Base-by-base conservation (phyloP, 768 basidiomycete genomes). In the Pilatotrama ljubarskyi region DNA sequence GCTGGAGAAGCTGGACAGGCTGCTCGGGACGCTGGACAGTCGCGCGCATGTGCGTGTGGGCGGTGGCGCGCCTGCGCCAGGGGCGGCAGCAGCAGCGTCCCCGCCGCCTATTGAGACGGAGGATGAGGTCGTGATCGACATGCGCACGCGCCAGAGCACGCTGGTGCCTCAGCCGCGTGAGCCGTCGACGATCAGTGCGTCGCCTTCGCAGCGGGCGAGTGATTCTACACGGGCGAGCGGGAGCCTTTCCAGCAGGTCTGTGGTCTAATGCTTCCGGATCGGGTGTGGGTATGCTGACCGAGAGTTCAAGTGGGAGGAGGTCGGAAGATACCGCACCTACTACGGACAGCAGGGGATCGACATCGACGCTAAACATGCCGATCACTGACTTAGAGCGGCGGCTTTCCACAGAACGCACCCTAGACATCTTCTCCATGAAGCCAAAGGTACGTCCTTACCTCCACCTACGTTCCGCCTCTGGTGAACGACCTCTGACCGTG, bases 381-480 rank as follows among this genome's bases (percentile, higher is more conserved):
- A 75, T 96, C 18, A 74, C 83, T 25, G 91, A 95, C 64, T 81
- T 99, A 15, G 96, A 98, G 70, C 78, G 82, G 35, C 80, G 92
- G 25, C 79, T 99, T 35, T 81, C 86, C 26, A 88, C 92, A 0
- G 83, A 88, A 29, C 79, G 83, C 18, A 92, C 92, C 8, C 75
- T 98, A 26, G 97, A 99, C 72, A 87, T 99, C 44, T 99, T 99
- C 72, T 92, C 93, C 1, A 96, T 99, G 94, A 82, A 84, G 63
- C 90, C 90, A 0, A 95, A 93, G 84, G 96, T 93, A 63, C 62
- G 74, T n/a, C 60, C n/a, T 48, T 18, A 18, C 41, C 7, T n/a
- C 26, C 32, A 17, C 17, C 63, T 64, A 49, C 24, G 14, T 9
- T 44, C 57, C 5, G 14, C 37, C 56, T n/a, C 20, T 32, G 43